Percentiles rank a stretch among this genome's conserved stretches.
These are phyloP conservation scores for Croton laevigatus DNA, from an alignment of 441 rosid genomes.

Conservation along the genomic window DNA sequence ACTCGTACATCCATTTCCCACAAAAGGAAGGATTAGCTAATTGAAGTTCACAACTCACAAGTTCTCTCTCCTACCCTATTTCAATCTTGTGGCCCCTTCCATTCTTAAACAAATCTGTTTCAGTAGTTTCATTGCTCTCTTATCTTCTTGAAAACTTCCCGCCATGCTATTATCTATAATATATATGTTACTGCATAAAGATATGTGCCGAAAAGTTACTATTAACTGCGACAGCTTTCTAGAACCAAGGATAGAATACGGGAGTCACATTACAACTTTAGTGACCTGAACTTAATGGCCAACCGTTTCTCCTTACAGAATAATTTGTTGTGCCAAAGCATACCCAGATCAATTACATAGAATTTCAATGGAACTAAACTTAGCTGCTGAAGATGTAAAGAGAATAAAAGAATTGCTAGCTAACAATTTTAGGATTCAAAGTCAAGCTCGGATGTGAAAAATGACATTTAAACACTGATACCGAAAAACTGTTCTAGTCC, in stretches of 20 bases:
- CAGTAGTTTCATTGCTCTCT: background rate
- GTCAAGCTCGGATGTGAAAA: background rate
- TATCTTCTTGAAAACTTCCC: background rate
- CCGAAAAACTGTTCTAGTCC: background rate
- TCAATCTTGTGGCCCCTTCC: background rate
- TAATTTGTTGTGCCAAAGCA: background rate
- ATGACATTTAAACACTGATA: slow-evolving; percentile 3
- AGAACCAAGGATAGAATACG: background rate
- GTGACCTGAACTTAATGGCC: background rate
- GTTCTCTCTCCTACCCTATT: background rate
- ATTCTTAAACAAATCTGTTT: background rate
- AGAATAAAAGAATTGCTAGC: background rate
- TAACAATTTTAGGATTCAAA: background rate
- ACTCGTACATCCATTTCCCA: no score
- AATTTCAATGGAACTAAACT: background rate
- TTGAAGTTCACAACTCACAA: background rate
- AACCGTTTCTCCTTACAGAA: background rate
- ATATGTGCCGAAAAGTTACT: background rate
- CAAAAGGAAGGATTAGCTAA: background rate
- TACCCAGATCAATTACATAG: background rate
- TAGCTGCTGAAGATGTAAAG: background rate
- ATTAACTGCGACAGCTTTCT: background rate
- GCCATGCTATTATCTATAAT: background rate
- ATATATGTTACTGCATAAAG: background rate
- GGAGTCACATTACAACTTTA: no score